These are phyloP conservation scores for Podospora bellae-mahoneyi DNA, from an alignment of 495 filamentous ascomycete species.

Conservation along the genomic window DNA sequence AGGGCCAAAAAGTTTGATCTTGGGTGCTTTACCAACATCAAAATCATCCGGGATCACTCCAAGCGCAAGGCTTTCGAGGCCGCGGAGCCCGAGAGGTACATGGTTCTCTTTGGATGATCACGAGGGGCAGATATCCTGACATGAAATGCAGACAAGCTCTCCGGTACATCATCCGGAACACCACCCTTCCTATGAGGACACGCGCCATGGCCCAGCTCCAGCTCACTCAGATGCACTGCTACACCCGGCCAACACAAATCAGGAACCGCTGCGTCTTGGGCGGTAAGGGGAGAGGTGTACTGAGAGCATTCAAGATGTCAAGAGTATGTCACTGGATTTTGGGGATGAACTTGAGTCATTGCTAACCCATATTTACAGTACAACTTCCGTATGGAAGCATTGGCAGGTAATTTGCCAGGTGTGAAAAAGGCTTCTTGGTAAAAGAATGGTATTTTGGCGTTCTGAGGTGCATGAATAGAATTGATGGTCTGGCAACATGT, in stretches of 20 bases:
- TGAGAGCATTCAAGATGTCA: slow-evolving; percentile 85
- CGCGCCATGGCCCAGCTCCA: slow-evolving; percentile 89
- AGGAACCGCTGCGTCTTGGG: slow-evolving; percentile 87
- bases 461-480: not conserved
- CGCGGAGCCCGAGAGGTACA: slow-evolving; percentile 78
- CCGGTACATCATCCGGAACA: slow-evolving; percentile 91
- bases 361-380: slow-evolving; percentile 56
- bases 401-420: slow-evolving; percentile 84
- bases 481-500: not conserved
- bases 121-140: not conserved
- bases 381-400: slow-evolving; percentile 85
- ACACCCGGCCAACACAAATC: slow-evolving; percentile 90
- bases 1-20: slow-evolving; percentile 83
- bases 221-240: slow-evolving; percentile 89
- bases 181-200: slow-evolving; percentile 71
- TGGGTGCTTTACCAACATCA: slow-evolving; percentile 77
- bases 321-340: slow-evolving; percentile 58
- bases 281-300: slow-evolving; percentile 78
- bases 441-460: slow-evolving; percentile 13
- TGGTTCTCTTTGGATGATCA: not conserved
- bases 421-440: slow-evolving; percentile 97
- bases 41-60: slow-evolving; percentile 84
- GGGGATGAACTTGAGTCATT: not conserved
- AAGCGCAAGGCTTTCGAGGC: slow-evolving; percentile 90
- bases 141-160: slow-evolving; percentile 73